phyloP scores from a whole-genome alignment of 2,329 filamentous ascomycete genomes.

The Claviceps quebecensis region DNA sequence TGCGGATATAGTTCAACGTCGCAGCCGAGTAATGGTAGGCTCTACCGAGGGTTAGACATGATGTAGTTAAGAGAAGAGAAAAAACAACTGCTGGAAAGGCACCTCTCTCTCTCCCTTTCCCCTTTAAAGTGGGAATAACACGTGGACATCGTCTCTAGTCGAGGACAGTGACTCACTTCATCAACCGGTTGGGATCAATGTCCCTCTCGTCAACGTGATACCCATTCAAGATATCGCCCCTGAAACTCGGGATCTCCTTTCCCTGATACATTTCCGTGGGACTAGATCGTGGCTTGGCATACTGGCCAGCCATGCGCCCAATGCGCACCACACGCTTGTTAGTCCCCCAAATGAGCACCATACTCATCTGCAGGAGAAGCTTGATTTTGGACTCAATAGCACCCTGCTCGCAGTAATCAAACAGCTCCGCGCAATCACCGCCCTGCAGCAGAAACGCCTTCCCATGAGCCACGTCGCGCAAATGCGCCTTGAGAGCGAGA shows the following conservation, averaged over 20 bases:
- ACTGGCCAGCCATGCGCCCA: slow-evolving; percentile 92
- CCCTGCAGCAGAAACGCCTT: slow-evolving; percentile 92
- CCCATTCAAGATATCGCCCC: slow-evolving; percentile 91
- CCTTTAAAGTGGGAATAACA: neutral
- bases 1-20: slow-evolving; percentile 84
- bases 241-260: slow-evolving; percentile 72
- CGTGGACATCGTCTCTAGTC: neutral
- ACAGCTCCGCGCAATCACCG: slow-evolving; percentile 92
- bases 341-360: slow-evolving; percentile 84
- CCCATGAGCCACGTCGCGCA: slow-evolving; percentile 77
- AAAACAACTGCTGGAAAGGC: neutral
- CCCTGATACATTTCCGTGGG: slow-evolving; percentile 73
- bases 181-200: slow-evolving; percentile 71
- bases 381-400: slow-evolving; percentile 96
- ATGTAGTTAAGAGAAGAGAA: neutral
- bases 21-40: slow-evolving; percentile 94
- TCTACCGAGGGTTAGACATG: slow-evolving; percentile 21
- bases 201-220: slow-evolving; percentile 61
- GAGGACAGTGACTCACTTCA: slow-evolving; percentile 37
- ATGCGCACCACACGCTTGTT: slow-evolving; percentile 79
- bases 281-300: slow-evolving; percentile 86
- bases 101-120: no score
- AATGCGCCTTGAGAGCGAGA: slow-evolving; percentile 57
- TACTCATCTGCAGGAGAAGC: slow-evolving; percentile 88
- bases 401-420: slow-evolving; percentile 83